Conservation (phyloP, 257 asterid genomes). For the Gentiana macrophylla region DNA sequence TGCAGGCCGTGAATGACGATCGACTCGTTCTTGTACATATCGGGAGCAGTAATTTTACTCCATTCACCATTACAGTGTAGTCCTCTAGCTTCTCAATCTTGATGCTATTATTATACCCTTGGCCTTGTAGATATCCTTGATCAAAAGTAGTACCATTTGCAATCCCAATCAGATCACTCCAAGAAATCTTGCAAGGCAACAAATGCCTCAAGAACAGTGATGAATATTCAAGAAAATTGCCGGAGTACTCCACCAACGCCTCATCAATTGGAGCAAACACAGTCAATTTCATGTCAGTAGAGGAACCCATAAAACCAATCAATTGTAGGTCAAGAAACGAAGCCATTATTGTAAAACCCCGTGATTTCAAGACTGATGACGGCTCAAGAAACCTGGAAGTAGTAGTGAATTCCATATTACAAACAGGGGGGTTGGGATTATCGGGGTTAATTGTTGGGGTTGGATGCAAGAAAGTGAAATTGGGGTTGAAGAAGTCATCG, state of each 20-base stretch:
- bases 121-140: slow-evolving; percentile 13
- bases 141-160: slow-evolving; percentile 34
- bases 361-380: slow-evolving; percentile 37
- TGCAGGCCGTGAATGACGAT: slow-evolving; percentile 57
- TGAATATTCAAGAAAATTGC: slow-evolving; percentile 31
- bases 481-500: slow-evolving; percentile 36
- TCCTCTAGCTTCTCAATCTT: slow-evolving; percentile 27
- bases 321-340: slow-evolving; percentile 67
- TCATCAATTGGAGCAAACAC: slow-evolving; percentile 59
- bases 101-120: slow-evolving; percentile 31
- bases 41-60: slow-evolving; percentile 49
- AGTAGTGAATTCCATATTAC: slow-evolving; percentile 22
- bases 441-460: slow-evolving; percentile 11
- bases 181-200: slow-evolving; percentile 46
- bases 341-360: slow-evolving; percentile 57
- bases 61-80: slow-evolving; percentile 41
- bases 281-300: slow-evolving; percentile 29
- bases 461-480: slow-evolving; percentile 14
- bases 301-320: slow-evolving; percentile 27
- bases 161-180: slow-evolving; percentile 38
- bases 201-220: slow-evolving; percentile 59
- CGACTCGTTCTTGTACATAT: slow-evolving; percentile 45
- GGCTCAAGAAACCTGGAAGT: slow-evolving; percentile 36
- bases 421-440: slow-evolving; percentile 3
- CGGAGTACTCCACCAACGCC: slow-evolving; percentile 32